Percentiles rank a stretch among this genome's conserved stretches.
phyloP scores from a whole-genome alignment of 768 basidiomycete species.

The Sistotremastrum niveocremeum region DNA sequence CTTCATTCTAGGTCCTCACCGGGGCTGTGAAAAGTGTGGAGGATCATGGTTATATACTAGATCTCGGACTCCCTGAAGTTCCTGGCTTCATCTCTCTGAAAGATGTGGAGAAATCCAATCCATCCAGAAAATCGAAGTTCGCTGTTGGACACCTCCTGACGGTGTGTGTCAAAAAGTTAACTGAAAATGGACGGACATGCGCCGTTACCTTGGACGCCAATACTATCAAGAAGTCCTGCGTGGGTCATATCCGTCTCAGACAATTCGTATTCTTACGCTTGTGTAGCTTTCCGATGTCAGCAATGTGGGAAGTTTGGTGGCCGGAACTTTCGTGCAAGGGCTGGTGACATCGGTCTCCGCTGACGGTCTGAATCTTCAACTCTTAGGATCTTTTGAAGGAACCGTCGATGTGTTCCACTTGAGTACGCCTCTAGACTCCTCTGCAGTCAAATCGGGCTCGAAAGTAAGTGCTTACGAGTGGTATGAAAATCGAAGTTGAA shows the following conservation, averaged over 20 bases:
- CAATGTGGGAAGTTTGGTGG: conserved; percentile 70
- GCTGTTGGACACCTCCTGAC: conserved; percentile 56
- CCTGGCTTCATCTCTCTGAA: conserved; percentile 79
- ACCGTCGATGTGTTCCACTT: conserved; percentile 79
- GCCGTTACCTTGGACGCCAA: conserved; percentile 45
- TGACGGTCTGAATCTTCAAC: conserved; percentile 72
- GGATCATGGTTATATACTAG: conserved; percentile 89
- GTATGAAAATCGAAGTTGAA: conserved; percentile 20
- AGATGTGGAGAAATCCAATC: conserved; percentile 35
- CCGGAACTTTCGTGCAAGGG: conserved; percentile 70
- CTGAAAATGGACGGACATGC: conserved; percentile 69
- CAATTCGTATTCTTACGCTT: background rate
- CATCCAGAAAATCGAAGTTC: conserved; percentile 22
- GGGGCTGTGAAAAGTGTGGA: conserved; percentile 75
- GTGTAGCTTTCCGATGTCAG: conserved; percentile 61
- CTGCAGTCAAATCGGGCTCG: conserved; percentile 22
- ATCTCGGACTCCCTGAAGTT: conserved; percentile 65
- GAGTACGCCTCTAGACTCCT: conserved; percentile 16
- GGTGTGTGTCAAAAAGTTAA: conserved; percentile 49
- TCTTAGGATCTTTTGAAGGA: conserved; percentile 86
- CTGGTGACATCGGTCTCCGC: conserved; percentile 66
- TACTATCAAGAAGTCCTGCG: conserved; percentile 38
- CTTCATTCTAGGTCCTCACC: conserved; percentile 45
- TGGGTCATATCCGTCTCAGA: conserved; percentile 20
- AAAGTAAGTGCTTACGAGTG: conserved; percentile 12